Base-by-base conservation (phyloP, 2,329 filamentous ascomycete species). In the Verruconis gallopava region DNA sequence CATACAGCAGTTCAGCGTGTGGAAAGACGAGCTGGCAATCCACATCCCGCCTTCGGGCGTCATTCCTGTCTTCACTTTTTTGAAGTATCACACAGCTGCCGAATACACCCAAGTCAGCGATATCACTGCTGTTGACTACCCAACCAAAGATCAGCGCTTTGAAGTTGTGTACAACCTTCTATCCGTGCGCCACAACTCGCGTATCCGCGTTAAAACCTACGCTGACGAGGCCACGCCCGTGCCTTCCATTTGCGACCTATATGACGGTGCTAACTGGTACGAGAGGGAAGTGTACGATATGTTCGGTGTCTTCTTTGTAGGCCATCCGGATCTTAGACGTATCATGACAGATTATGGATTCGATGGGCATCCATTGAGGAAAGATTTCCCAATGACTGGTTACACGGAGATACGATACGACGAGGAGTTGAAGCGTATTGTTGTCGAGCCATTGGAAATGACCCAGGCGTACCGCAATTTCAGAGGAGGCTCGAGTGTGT, bases 301-400 rank as follows among this genome's bases (percentile, higher is more conserved):
- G 55, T 98, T 93, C 58, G 91, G 91, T 49, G 86, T 98, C 51
- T 95, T 96, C 72, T 98, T 98, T 66, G 73, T 81, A 42, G 85
- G 81, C 48, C 91, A 98, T 69, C 91, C 91, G 30, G 93, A 98
- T 67, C 71, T 98, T 53, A 79, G 91, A 62, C 78, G 91, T 53
- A 96, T 98, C 68, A 93, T 98, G 89, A 98, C 91, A 50, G 91
- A 98, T 63, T 98, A 98, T 63, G 91, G 91, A 41, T 98, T 98
- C 58, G 93, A 98, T 62, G 91, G 91, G 41, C 91, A 98, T 67
- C 91, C 91, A 33, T 68, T 98, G 59, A 77, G 93, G 58, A 98
- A 98, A 70, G 91, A 98, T 61, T 98, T 98, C 69, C 91, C 91
- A 17, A 68, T 98, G 61, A 95, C 91, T 2, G 91, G 91, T 37